Base-by-base conservation (phyloP, 2,329 filamentous ascomycete genomes). In the Dryadomyces quercivorus region DNA sequence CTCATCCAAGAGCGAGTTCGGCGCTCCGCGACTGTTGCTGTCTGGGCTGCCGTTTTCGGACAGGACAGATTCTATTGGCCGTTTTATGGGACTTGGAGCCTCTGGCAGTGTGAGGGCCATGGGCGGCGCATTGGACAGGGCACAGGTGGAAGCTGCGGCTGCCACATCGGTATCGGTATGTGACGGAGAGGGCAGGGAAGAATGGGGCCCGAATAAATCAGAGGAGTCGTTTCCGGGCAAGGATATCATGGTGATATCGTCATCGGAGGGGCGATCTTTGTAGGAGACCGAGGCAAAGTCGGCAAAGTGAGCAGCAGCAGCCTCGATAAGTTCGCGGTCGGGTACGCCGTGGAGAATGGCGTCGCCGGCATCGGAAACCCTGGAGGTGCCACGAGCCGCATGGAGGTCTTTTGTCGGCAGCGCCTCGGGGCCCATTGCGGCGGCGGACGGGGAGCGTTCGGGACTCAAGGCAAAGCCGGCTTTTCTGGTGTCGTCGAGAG, bases 251-350 rank as follows among this genome's bases (percentile, higher is more conserved):
- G 72, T 65, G 49, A 63, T 64, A 57, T 70, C 70, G 54, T 58
- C 51, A 10, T 73, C 72, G 22, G 69, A 58, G 12, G 12, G 36
- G 10, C 75, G 63, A 48, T 66, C 66, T 59, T 72, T 68, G 61
- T 75, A 80, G 1, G 55, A 9, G 3, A 74, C 62, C 60, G 79
- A 81, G 21, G 73, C 66, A 61, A 80, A 81, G 58, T 78, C 74
- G 57, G 69, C 68, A 61, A 81, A 81, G 51, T 75, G 73, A 16
- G 72, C 65, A 38, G 69, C 18, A 15, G 31, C 53, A 22, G 40
- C 52, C 58, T 77, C 72, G 61, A 76, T 72, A 61, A 74, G 62
- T 59, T 61, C 61, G 57, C 66, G 9, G 18, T 66, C 34, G 63
- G 59, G 34, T n/a, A 12, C n/a, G 22, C n/a, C 42, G 18, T 22